A percentile compares a stretch with the other conserved stretches of the same genome.
These are phyloP conservation scores for Atractiella rhizophila DNA, from an alignment of 768 basidiomycete species.

Conservation along the genomic window DNA sequence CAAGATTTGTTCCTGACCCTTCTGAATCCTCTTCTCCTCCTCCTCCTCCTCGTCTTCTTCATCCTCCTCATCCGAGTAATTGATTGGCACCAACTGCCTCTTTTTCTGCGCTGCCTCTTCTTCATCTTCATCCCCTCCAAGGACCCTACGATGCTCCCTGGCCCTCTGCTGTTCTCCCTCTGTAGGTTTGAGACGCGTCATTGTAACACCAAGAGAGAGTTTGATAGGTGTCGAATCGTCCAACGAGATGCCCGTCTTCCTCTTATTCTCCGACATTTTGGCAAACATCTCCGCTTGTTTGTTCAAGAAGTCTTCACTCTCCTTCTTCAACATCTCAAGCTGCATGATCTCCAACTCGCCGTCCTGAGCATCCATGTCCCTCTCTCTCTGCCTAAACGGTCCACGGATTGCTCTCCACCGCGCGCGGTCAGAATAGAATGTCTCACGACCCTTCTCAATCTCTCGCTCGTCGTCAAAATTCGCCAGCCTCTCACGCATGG, in stretches of 20 bases:
- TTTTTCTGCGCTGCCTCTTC: constrained; percentile 12
- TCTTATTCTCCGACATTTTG: constrained; percentile 1
- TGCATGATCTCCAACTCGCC: constrained; percentile 61
- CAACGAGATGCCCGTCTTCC: neutral
- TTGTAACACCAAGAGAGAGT: constrained; percentile 8
- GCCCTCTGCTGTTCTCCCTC: constrained; percentile 44
- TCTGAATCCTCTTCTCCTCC: constrained; percentile 6
- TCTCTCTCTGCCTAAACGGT: constrained; percentile 47
- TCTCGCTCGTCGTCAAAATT: constrained; percentile 65
- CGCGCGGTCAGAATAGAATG: constrained; percentile 72
- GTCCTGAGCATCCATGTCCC: constrained; percentile 59
- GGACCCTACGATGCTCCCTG: constrained; percentile 69
- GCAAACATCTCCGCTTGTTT: constrained; percentile 16
- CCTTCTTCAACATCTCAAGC: constrained; percentile 56
- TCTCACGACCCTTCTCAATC: constrained; percentile 73
- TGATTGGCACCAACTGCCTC: constrained; percentile 15
- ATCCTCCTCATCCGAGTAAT: constrained; percentile 17
- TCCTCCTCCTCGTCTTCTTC: neutral
- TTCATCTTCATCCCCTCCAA: constrained; percentile 43
- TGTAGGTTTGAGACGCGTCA: constrained; percentile 10
- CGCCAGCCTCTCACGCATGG: constrained; percentile 40
- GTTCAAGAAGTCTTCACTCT: constrained; percentile 68
- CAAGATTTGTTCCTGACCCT: constrained; percentile 8
- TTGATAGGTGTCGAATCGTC: constrained; percentile 10
- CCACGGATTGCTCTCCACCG: constrained; percentile 64